Evolutionary conservation across 2,329 filamentous ascomycete species (phyloP), one percentile per base, ranked within the genome.

Genomic region (Podosphaera fusca): DNA sequence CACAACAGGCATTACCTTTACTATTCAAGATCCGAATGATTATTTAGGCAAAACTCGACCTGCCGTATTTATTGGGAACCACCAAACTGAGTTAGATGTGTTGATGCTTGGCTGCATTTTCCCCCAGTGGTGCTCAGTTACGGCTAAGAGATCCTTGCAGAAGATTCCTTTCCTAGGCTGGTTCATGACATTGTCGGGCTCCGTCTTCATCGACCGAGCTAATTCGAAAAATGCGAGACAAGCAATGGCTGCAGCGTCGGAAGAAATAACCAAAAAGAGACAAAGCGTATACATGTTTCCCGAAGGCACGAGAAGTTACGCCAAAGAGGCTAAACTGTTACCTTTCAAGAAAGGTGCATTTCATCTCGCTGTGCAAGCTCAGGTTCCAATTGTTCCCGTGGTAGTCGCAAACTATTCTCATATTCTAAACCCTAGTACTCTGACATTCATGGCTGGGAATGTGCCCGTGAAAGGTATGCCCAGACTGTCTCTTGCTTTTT

Each of bases 261-360:
- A 77, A 51, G 83, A 89, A 69, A 98, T 98, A 73, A 78, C 76
- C 64, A 71, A 71, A 56, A 75, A 83, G 65, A 76, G 73, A 61
- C 85, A 89, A 73, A 85, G 78, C 69, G 85, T 90, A 64, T 90
- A 81, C 73, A 87, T 90, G 72, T 90, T 90, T 70, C 84, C 85
- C 59, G 92, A 98, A 72, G 92, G 92, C 55, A 98, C 92, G 1
- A 79, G 92, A 63, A 94, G 86, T 68, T 95, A 96, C 72, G 77
- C 85, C 58, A 80, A 84, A 64, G 82, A 89, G 57, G 85, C 92
- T 1, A 79, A 77, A 59, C 72, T 98, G 64, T 74, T 96, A 57
- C 86, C 88, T n/a, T 98, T 96, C 76, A 98, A 98, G 73, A 98
- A 98, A 75, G 92, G 92, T 59, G 92, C 90, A 52, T 98, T 98